Evolutionary conservation across 2,329 filamentous ascomycete genomes (phyloP), one percentile per base, ranked within the genome.

Genomic region (Neofusicoccum sp.): DNA sequence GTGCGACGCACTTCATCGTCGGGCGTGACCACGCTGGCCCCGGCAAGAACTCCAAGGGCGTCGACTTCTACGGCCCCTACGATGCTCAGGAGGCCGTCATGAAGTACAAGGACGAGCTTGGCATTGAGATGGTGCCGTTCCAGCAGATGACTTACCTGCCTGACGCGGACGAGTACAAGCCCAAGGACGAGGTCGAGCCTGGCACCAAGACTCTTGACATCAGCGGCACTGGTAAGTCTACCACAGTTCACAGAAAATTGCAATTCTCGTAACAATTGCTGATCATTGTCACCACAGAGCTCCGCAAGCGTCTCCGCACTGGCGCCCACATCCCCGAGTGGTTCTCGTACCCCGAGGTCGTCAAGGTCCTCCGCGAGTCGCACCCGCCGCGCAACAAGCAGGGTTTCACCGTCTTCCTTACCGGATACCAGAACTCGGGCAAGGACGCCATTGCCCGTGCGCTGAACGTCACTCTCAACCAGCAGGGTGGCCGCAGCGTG

Each of bases 261-360:
- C 66, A 56, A 67, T 43, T 52, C 92, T 14, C 28, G 31, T 5
- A 11, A 22, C 14, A 62, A 34, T 12, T 3, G n/a, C 29, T 29
- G n/a, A 14, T 22, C 28, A 29, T 45, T 12, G 47, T 34, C 29
- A 89, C 89, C 66, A 93, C 90, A 66, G 95, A 99, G 84, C 91
- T 99, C 73, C 93, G 95, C 74, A 87, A 90, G 74, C 91, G 95
- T 72, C 89, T 99, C 67, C 89, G 90, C 73, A 96, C 90, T 65
- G 95, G 95, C 71, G 91, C 91, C 72, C 92, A 96, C 71, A 99
- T 99, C 71, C 95, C 95, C 70, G 93, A 96, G 80, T 99, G 95
- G 95, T 99, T 99, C 86, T 98, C 95, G 36, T 99, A 99, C 84
- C 94, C 95, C 66, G 95, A 99, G 83, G 95, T 99, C 71, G 95